Conservation (phyloP, 2,329 filamentous ascomycete genomes). For the Xylariomycetidae sp. region DNA sequence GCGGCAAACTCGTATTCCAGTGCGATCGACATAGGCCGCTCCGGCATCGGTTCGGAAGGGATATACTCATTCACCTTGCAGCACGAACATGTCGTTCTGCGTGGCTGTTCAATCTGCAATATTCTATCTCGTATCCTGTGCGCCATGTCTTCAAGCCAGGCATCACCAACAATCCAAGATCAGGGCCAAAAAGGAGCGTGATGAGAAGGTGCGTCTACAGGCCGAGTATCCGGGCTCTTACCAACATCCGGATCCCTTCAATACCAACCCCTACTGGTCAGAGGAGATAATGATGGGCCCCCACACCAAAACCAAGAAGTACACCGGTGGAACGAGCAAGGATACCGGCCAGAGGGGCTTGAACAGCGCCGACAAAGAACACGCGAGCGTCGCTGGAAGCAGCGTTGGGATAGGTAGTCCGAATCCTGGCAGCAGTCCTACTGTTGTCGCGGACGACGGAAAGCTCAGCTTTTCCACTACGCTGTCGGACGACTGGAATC, state of each 20-base stretch:
- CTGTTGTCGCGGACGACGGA: constrained; percentile 43
- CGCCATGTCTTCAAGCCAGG: constrained; percentile 69
- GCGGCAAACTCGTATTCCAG: not conserved
- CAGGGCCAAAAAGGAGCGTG: constrained; percentile 63
- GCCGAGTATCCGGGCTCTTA: constrained; percentile 70
- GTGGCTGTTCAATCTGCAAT: constrained; percentile 68
- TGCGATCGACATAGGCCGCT: constrained; percentile 8
- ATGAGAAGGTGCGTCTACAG: constrained; percentile 60
- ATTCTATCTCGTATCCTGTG: constrained; percentile 74
- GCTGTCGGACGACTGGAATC: constrained; percentile 64
- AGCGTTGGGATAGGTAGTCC: constrained; percentile 31
- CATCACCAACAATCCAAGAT: constrained; percentile 66
- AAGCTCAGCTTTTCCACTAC: constrained; percentile 28
- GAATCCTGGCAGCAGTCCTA: constrained; percentile 36
- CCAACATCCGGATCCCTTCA: constrained; percentile 75
- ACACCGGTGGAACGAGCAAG: constrained; percentile 44
- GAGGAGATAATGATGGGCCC: constrained; percentile 85
- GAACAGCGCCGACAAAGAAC: constrained; percentile 54
- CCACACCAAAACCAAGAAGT: constrained; percentile 50
- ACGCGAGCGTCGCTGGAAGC: constrained; percentile 29
- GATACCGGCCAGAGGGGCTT: constrained; percentile 57
- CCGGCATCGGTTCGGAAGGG: constrained; percentile 4
- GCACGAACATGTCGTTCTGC: constrained; percentile 49
- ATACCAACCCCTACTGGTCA: constrained; percentile 83
- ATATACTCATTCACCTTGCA: too few relatives aligned